Evolutionary conservation across 1,139 yeast genomes (phyloP).

Genomic region (Yamadazyma epiphylla): DNA sequence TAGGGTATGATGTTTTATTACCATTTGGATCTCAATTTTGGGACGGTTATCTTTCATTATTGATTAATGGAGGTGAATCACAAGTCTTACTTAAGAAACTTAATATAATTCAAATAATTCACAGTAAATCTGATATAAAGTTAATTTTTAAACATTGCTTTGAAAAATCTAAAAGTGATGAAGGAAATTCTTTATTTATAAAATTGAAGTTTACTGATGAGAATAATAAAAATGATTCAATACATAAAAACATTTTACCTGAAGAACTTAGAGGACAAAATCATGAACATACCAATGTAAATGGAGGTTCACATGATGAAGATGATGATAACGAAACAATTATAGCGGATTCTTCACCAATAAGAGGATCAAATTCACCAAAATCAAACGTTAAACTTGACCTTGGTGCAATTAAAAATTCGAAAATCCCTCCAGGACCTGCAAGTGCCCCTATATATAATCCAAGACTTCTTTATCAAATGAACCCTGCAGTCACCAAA

Average conservation of each 20-base stretch:
- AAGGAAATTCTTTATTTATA: conserved; percentile 7
- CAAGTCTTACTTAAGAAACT: conserved; percentile 16
- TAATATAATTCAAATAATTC: conserved; percentile 29
- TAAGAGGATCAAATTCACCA: conserved; percentile 16
- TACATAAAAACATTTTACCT: neutral
- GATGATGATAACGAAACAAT: conserved; percentile 42
- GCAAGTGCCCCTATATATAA: conserved; percentile 35
- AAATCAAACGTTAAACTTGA: conserved; percentile 17
- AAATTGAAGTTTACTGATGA: conserved; percentile 3
- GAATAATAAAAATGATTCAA: neutral
- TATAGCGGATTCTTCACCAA: conserved; percentile 39
- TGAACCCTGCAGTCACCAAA: too few relatives aligned
- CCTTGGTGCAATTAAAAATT: conserved; percentile 9
- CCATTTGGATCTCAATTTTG: conserved; percentile 41
- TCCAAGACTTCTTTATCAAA: conserved; percentile 16
- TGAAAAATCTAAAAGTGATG: conserved; percentile 6
- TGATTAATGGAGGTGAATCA: conserved; percentile 32
- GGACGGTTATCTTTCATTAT: conserved; percentile 35
- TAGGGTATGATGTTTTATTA: conserved; percentile 25
- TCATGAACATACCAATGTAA: conserved; percentile 2
- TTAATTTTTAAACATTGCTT: conserved; percentile 24
- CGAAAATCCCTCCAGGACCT: conserved; percentile 21
- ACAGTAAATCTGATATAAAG: conserved; percentile 17
- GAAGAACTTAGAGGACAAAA: too few relatives aligned
- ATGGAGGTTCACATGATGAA: neutral